Percentiles rank a stretch among this genome's conserved stretches.
phyloP scores from a whole-genome alignment of 768 basidiomycete species.

The Trichaptum fuscoviolaceum region DNA sequence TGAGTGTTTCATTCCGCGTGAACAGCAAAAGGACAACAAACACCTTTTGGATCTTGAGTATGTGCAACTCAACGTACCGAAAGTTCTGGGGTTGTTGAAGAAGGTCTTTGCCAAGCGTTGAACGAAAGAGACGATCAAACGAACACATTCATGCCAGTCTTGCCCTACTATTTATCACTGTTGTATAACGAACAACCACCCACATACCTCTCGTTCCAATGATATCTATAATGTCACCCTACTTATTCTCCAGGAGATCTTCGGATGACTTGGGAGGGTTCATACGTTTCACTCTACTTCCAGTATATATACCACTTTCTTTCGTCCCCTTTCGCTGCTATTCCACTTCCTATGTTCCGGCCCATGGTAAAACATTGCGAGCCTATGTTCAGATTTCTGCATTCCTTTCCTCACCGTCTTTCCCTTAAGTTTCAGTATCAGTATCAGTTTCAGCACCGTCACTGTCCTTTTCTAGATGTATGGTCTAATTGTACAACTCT shows the following conservation, averaged over 20 bases:
- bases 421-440: conserved; percentile 5
- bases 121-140: conserved; percentile 20
- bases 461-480: not conserved
- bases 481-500: not conserved
- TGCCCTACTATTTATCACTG: not conserved
- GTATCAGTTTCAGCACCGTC: conserved; percentile 1
- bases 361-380: conserved; percentile 1
- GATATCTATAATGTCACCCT: not conserved
- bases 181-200: conserved; percentile 4
- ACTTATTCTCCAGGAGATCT: not conserved
- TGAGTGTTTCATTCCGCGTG: conserved; percentile 8
- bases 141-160: conserved; percentile 2
- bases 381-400: conserved; percentile 53
- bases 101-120: conserved; percentile 90
- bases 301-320: conserved; percentile 15
- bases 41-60: conserved; percentile 95
- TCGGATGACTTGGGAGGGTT: not conserved
- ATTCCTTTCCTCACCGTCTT: conserved; percentile 30
- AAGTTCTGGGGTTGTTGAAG: conserved; percentile 86
- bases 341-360: conserved; percentile 10
- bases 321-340: conserved; percentile 10
- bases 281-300: conserved; percentile 13
- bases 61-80: conserved; percentile 94
- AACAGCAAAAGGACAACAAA: conserved; percentile 98
- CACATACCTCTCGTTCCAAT: not conserved